Conservation (phyloP, 495 filamentous ascomycete species). For the Platismatia glauca region DNA sequence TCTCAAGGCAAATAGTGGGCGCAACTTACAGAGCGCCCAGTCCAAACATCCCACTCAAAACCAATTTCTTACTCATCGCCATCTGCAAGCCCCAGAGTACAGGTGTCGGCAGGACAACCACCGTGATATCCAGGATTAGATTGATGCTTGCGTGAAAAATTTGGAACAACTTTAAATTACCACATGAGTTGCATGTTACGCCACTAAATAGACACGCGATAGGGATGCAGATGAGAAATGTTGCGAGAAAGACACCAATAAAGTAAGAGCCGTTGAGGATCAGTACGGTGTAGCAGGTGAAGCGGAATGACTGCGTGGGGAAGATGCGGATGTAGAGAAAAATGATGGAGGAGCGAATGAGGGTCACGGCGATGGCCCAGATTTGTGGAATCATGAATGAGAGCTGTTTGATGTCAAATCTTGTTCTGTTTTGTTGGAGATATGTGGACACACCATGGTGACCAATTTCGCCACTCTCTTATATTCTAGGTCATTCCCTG, state of each 20-base stretch:
- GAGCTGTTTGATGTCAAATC: not conserved
- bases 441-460: not conserved
- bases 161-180: conserved; percentile 25
- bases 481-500: too few species aligned
- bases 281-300: conserved; percentile 27
- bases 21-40: conserved; percentile 18
- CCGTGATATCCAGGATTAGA: conserved; percentile 31
- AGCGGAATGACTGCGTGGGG: conserved; percentile 26
- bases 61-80: conserved; percentile 29
- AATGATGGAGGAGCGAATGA: conserved; percentile 34
- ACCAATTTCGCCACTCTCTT: too few species aligned
- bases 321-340: conserved; percentile 38
- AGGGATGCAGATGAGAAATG: conserved; percentile 24
- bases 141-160: conserved; percentile 26
- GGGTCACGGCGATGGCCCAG: conserved; percentile 26
- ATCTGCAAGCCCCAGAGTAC: conserved; percentile 35
- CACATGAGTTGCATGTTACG: conserved; percentile 22
- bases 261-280: conserved; percentile 11
- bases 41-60: conserved; percentile 20
- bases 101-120: conserved; percentile 37
- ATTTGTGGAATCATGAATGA: conserved; percentile 15
- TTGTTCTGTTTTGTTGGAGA: not conserved
- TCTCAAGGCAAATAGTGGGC: not conserved
- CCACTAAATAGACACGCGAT: conserved; percentile 27
- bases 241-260: not conserved